Evolutionary conservation across 306 rosid genomes (phyloP).

Genomic region (Begonia fuchsioides): DNA sequence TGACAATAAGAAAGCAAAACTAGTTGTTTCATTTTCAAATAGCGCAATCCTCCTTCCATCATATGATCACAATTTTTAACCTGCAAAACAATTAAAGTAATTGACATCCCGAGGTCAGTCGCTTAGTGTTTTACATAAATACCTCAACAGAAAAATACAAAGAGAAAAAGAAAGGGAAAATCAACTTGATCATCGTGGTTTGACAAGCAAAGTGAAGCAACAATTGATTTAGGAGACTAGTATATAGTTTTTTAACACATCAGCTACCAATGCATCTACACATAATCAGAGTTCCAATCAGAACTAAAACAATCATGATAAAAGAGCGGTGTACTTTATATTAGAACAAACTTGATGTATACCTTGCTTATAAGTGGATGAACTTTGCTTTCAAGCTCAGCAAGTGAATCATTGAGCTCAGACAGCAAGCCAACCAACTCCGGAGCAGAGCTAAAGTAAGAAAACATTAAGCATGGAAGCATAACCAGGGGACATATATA

Average conservation of each 20-base stretch:
- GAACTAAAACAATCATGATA: too few species aligned
- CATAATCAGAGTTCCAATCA: too few species aligned
- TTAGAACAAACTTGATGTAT: not conserved
- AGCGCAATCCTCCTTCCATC: conserved; percentile 48
- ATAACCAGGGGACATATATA: conserved; percentile 2
- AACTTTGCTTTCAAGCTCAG: conserved; percentile 46
- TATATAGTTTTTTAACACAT: too few species aligned
- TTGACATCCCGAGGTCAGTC: conserved; percentile 11
- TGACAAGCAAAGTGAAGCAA: too few species aligned
- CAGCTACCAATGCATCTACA: too few species aligned
- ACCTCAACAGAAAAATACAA: too few species aligned
- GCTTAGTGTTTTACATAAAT: not conserved
- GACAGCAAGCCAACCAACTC: conserved; percentile 67
- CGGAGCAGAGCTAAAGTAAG: conserved; percentile 60
- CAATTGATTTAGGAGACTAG: too few species aligned
- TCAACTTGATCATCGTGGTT: too few species aligned
- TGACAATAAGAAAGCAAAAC: conserved; percentile 67
- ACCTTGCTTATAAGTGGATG: conserved; percentile 66
- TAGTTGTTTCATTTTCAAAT: conserved; percentile 63
- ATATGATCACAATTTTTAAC: conserved; percentile 32
- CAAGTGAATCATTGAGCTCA: conserved; percentile 60
- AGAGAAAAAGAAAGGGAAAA: too few species aligned
- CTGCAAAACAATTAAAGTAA: conserved; percentile 27
- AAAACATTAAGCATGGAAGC: conserved; percentile 8
- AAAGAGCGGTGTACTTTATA: not conserved